Evolutionary conservation across 2,329 filamentous ascomycete genomes (phyloP).

Genomic region (Ophiocordyceps robertsii): DNA sequence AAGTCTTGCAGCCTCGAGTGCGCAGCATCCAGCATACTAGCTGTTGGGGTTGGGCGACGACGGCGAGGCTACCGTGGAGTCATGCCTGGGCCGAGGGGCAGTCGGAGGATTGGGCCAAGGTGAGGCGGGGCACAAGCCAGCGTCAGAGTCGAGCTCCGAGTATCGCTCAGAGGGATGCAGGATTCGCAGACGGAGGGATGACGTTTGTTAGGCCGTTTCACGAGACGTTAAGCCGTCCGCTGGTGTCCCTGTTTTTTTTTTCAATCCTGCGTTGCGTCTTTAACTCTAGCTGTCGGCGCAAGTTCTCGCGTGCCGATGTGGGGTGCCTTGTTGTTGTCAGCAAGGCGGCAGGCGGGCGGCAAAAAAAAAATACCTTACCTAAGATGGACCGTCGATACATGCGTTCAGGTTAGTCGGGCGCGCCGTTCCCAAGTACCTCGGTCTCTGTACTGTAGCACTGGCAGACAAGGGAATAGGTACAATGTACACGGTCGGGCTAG

Average conservation of each 20-base stretch:
- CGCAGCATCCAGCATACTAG: constrained; percentile 29
- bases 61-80: constrained; percentile 26
- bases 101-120: background rate
- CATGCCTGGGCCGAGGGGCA: constrained; percentile 20
- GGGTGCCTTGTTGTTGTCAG: constrained; percentile 9
- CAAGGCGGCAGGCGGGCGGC: background rate
- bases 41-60: constrained; percentile 12
- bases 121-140: background rate
- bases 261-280: constrained; percentile 18
- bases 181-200: no score
- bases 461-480: no score
- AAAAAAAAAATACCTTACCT: background rate
- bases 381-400: no score
- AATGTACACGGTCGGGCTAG: no score
- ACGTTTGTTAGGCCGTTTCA: no score
- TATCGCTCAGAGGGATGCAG: no score
- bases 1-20: constrained; percentile 26
- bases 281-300: constrained; percentile 28
- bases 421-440: no score
- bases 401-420: no score
- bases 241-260: background rate
- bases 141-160: no score
- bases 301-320: constrained; percentile 22
- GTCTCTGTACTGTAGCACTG: no score
- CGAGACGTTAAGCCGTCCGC: no score